Evolutionary conservation across 495 filamentous ascomycete genomes (phyloP).

Genomic region (Sabuloglossum arenarium): DNA sequence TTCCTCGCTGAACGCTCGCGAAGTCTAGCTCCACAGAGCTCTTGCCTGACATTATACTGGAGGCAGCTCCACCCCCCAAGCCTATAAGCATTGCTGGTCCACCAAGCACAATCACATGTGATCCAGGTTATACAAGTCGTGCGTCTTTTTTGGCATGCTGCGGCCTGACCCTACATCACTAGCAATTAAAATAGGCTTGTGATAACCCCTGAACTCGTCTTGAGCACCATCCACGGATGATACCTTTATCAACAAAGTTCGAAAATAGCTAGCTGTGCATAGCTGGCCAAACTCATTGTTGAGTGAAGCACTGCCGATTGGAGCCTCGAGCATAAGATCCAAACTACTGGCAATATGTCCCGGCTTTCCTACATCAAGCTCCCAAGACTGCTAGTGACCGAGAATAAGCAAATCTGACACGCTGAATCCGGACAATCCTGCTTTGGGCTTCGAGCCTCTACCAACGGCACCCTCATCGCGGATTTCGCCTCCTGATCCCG

Average conservation of each 20-base stretch:
- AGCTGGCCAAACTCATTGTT: slow-evolving; percentile 99
- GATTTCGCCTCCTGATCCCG: slow-evolving; percentile 88
- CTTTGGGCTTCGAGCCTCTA: slow-evolving; percentile 78
- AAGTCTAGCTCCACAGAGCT: slow-evolving; percentile 82
- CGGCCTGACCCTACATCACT: slow-evolving; percentile 90
- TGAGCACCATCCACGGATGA: slow-evolving; percentile 28
- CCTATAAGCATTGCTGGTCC: slow-evolving; percentile 96
- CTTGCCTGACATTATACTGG: slow-evolving; percentile 73
- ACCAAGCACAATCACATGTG: slow-evolving; percentile 77
- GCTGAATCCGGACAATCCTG: slow-evolving; percentile 79
- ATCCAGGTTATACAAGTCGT: slow-evolving; percentile 54
- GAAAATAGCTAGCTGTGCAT: slow-evolving; percentile 71
- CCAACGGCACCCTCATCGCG: slow-evolving; percentile 90
- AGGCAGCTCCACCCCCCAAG: slow-evolving; percentile 84
- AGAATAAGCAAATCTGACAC: slow-evolving; percentile 88
- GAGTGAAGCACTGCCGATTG: slow-evolving; percentile 81
- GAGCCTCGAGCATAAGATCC: slow-evolving; percentile 94
- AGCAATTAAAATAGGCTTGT: slow-evolving; percentile 98
- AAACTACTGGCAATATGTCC: slow-evolving; percentile 78
- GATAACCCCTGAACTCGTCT: slow-evolving; percentile 64
- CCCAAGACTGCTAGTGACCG: slow-evolving; percentile 63
- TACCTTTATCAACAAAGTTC: slow-evolving; percentile 56
- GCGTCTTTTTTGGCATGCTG: slow-evolving; percentile 74
- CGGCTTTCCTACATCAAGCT: slow-evolving; percentile 74
- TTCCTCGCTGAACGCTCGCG: slow-evolving; percentile 84